Conservation (phyloP, 2,329 filamentous ascomycete species). For the Claviceps arundinis region DNA sequence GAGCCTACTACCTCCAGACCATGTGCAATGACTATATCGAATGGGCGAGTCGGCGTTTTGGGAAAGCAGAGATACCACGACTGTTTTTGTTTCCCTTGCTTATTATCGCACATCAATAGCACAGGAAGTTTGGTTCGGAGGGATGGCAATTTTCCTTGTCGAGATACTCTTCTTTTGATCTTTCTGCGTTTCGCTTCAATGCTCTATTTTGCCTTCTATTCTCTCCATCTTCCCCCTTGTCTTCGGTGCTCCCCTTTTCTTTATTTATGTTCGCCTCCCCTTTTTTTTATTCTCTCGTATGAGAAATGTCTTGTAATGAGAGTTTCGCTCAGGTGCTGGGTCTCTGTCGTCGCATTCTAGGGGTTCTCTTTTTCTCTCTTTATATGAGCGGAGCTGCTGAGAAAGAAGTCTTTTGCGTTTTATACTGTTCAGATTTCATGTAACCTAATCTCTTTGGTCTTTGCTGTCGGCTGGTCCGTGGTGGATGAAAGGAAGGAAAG, state of each 20-base stretch:
- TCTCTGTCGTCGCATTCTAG: too few species aligned
- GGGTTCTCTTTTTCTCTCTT: not conserved
- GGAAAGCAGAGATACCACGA: conserved; percentile 24
- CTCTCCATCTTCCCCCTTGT: conserved; percentile 1
- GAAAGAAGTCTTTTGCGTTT: conserved; percentile 3
- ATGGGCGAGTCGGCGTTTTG: conserved; percentile 21
- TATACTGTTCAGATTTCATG: conserved; percentile 4
- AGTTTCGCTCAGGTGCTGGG: too few species aligned
- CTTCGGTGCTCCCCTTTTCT: not conserved
- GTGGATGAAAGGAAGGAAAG: conserved; percentile 8
- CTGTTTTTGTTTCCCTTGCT: conserved; percentile 19
- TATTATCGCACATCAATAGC: conserved; percentile 11
- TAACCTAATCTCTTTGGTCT: conserved; percentile 11
- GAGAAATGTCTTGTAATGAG: not conserved
- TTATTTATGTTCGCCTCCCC: not conserved
- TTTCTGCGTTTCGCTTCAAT: not conserved
- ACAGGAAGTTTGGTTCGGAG: conserved; percentile 11
- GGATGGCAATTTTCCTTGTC: not conserved
- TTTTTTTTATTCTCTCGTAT: not conserved
- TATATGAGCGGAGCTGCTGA: not conserved
- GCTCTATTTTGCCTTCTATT: conserved; percentile 10
- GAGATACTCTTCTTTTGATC: not conserved
- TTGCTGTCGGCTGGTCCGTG: conserved; percentile 22
- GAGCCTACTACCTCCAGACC: conserved; percentile 12
- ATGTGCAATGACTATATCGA: conserved; percentile 22